Conservation (phyloP, 2,329 filamentous ascomycete genomes). For the Pseudocercospora musae region DNA sequence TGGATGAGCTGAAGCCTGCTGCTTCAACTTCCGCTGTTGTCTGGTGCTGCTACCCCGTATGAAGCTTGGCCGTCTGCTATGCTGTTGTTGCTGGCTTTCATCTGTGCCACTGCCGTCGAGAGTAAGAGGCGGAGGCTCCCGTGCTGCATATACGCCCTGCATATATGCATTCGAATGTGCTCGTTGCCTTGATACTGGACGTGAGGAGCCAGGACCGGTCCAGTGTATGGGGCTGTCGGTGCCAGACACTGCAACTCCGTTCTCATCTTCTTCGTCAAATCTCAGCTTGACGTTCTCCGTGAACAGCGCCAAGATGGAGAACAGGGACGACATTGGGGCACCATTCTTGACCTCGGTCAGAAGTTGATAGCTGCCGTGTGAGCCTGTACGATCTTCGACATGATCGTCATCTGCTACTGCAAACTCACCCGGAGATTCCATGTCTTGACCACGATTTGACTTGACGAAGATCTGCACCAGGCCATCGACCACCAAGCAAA, state of each 20-base stretch:
- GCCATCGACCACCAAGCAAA: constrained; percentile 95
- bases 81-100: constrained; percentile 22
- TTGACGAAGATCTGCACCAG: constrained; percentile 98
- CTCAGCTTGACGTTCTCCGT: constrained; percentile 88
- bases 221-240: constrained; percentile 25
- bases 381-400: constrained; percentile 61
- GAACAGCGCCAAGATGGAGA: constrained; percentile 94
- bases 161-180: constrained; percentile 17
- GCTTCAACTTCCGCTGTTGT: constrained; percentile 33
- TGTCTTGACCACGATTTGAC: constrained; percentile 59
- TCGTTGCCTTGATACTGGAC: constrained; percentile 29
- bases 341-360: constrained; percentile 97
- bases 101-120: constrained; percentile 29
- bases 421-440: constrained; percentile 40
- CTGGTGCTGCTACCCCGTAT: constrained; percentile 16
- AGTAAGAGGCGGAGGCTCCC: constrained; percentile 31
- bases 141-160: constrained; percentile 17
- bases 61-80: constrained; percentile 29
- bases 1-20: constrained; percentile 77
- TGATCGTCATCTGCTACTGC: constrained; percentile 49
- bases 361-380: constrained; percentile 84
- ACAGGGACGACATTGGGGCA: constrained; percentile 95
- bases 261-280: constrained; percentile 61
- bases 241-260: constrained; percentile 26
- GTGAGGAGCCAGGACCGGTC: constrained; percentile 19